These are phyloP conservation scores for Plasmodium reichenowi DNA, from an alignment of 169 alveolate species.

Conservation along the genomic window DNA sequence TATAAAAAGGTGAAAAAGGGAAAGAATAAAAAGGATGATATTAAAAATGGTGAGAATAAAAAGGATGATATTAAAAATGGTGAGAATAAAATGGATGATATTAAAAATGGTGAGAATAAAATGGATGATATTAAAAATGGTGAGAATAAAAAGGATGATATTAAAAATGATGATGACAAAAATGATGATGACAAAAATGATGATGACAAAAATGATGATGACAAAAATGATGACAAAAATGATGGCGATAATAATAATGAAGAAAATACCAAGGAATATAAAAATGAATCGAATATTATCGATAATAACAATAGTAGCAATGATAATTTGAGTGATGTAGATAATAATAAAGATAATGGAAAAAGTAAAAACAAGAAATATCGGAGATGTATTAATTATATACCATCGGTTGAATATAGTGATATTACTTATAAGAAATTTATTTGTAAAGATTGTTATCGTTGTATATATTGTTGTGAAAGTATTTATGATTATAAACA, in stretches of 20 bases:
- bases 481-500: constrained; percentile 74
- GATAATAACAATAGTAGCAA: not conserved
- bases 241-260: constrained; percentile 11
- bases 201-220: constrained; percentile 8
- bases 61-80: not conserved
- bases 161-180: not conserved
- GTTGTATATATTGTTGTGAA: constrained; percentile 76
- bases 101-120: not conserved
- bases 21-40: constrained; percentile 3
- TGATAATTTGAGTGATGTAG: constrained; percentile 67
- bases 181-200: not conserved
- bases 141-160: not conserved
- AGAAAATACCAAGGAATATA: not conserved
- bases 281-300: constrained; percentile 6
- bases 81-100: not conserved
- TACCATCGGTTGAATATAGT: constrained; percentile 43
- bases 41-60: constrained; percentile 1
- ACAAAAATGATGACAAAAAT: constrained; percentile 22
- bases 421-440: constrained; percentile 53
- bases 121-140: not conserved
- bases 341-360: constrained; percentile 32
- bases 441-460: constrained; percentile 78
- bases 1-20: not conserved
- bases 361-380: constrained; percentile 43
- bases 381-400: constrained; percentile 31